A percentile compares a stretch with the other conserved stretches of the same genome.
These are phyloP conservation scores for Colletotrichum musicola DNA, from an alignment of 2,329 filamentous ascomycete species.

Conservation along the genomic window DNA sequence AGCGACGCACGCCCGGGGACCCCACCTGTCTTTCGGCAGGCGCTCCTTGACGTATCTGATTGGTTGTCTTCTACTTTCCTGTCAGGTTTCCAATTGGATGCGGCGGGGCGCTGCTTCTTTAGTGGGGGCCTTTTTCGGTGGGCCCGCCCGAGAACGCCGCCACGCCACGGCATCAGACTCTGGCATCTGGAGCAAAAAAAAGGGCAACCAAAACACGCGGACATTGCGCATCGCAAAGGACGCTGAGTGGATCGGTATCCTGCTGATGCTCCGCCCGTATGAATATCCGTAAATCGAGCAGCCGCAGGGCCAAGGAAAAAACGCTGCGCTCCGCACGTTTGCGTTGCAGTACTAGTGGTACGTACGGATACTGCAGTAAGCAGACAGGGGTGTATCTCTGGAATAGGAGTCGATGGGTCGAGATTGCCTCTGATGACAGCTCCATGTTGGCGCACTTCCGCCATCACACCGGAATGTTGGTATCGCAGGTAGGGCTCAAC, in stretches of 20 bases:
- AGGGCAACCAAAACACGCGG: background rate
- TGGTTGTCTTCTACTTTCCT: conserved; percentile 1
- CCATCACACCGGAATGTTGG: too few species aligned
- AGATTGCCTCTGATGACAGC: conserved; percentile 26
- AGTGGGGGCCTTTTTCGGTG: conserved; percentile 9
- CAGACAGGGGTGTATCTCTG: background rate
- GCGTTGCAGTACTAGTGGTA: background rate
- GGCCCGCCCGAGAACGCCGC: background rate
- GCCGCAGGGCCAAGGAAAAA: conserved; percentile 7
- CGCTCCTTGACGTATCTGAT: background rate
- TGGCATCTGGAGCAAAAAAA: conserved; percentile 5
- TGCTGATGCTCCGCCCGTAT: conserved; percentile 26
- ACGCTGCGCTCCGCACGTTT: background rate
- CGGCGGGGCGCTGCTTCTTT: conserved; percentile 26
- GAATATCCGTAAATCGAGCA: conserved; percentile 33
- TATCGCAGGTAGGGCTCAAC: background rate
- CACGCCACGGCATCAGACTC: background rate
- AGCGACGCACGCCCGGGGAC: background rate
- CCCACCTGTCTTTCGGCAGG: background rate
- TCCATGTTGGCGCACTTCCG: conserved; percentile 1
- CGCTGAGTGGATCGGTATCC: background rate
- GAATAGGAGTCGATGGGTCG: conserved; percentile 15
- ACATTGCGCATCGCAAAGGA: background rate
- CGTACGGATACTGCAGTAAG: background rate
- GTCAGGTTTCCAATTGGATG: conserved; percentile 26